Evolutionary conservation across 1,284 basidiomycete species (phyloP).

Genomic region (Moesziomyces parantarcticus): DNA sequence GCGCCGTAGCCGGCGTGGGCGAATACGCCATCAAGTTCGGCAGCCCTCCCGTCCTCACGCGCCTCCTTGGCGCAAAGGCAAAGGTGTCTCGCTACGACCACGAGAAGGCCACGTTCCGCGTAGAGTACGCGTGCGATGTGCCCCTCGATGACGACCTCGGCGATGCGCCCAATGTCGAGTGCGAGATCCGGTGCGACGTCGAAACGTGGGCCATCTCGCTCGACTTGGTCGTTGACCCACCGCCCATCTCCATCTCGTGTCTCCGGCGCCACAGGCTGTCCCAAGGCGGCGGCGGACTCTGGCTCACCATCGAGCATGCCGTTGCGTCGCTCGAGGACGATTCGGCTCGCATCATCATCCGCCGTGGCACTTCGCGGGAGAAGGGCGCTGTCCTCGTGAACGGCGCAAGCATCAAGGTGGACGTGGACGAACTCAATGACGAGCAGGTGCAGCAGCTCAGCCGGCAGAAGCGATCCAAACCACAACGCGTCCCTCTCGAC

Average conservation of each 20-base stretch:
- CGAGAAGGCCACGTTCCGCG: slow-evolving; percentile 81
- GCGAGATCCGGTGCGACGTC: slow-evolving; percentile 91
- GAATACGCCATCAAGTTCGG: slow-evolving; percentile 93
- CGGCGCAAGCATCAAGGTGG: slow-evolving; percentile 85
- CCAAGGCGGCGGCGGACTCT: slow-evolving; percentile 89
- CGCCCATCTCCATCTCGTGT: slow-evolving; percentile 84
- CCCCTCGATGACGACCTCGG: slow-evolving; percentile 19
- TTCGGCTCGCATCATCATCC: slow-evolving; percentile 75
- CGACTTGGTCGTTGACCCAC: slow-evolving; percentile 92
- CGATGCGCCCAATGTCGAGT: slow-evolving; percentile 77
- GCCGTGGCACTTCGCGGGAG: slow-evolving; percentile 75
- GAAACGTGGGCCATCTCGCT: slow-evolving; percentile 89
- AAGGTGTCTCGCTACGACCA: slow-evolving; percentile 84
- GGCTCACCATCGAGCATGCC: slow-evolving; percentile 93
- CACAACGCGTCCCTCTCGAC: slow-evolving; percentile 88
- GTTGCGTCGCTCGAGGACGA: slow-evolving; percentile 79
- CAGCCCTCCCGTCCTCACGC: slow-evolving; percentile 87
- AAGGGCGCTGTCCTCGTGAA: slow-evolving; percentile 88
- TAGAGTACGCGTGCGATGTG: slow-evolving; percentile 81
- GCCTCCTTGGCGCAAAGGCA: slow-evolving; percentile 81
- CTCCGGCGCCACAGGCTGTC: slow-evolving; percentile 88
- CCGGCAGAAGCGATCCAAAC: slow-evolving; percentile 87
- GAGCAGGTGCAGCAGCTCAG: slow-evolving; percentile 84
- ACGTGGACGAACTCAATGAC: slow-evolving; percentile 88
- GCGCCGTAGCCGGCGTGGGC: slow-evolving; percentile 82